These are phyloP conservation scores for Forsythia suspensa DNA, from an alignment of 257 asterid species.

Conservation along the genomic window DNA sequence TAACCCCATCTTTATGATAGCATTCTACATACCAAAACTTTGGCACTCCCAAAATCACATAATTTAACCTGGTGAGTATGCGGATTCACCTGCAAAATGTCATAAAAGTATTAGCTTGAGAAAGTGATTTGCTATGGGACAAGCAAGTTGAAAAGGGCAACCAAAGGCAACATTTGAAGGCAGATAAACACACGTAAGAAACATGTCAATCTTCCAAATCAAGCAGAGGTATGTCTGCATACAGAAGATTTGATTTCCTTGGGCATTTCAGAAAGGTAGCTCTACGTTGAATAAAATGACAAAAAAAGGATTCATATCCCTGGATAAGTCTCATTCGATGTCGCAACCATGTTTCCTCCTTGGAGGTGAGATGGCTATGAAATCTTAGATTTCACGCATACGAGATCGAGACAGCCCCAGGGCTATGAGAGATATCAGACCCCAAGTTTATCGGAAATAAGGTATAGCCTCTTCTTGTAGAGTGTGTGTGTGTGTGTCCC, in stretches of 20 bases:
- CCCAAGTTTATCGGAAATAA: background rate
- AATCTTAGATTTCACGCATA: no score
- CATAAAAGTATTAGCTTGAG: background rate
- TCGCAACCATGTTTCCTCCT: no score
- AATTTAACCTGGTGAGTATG: constrained; percentile 66
- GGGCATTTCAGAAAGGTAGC: background rate
- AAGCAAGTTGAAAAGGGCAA: background rate
- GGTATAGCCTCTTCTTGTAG: background rate
- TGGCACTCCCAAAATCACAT: constrained; percentile 59
- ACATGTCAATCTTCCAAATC: background rate
- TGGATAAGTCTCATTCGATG: no score
- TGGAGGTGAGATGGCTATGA: no score
- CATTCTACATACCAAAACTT: constrained; percentile 42
- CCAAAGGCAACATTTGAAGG: background rate
- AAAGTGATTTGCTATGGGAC: background rate
- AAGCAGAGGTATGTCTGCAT: background rate
- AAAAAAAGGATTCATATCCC: background rate
- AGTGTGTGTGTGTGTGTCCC: background rate
- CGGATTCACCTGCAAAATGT: constrained; percentile 55
- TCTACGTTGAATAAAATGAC: background rate
- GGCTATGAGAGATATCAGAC: background rate
- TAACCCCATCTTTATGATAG: background rate
- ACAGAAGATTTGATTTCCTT: background rate
- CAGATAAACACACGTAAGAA: background rate
- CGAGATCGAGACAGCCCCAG: no score